Conservation (phyloP, 768 basidiomycete species). For the Lentinula sp. region DNA sequence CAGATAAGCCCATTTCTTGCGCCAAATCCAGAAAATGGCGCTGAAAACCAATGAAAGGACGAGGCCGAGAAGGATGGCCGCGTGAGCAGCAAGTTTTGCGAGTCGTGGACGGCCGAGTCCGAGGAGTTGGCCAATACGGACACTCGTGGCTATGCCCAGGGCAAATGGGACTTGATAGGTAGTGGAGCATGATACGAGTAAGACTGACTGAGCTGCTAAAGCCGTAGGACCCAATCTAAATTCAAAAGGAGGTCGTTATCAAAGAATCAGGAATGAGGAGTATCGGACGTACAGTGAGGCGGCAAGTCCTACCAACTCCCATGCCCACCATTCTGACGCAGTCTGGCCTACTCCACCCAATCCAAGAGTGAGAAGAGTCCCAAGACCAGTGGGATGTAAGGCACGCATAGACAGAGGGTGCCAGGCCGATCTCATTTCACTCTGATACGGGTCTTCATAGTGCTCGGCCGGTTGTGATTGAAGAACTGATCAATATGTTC, state of each 20-base stretch:
- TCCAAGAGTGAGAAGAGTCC: conserved; percentile 67
- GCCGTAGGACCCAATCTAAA: conserved; percentile 67
- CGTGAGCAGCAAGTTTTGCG: conserved; percentile 61
- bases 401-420: conserved; percentile 58
- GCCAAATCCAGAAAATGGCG: conserved; percentile 58
- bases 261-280: background rate
- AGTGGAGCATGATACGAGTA: conserved; percentile 67
- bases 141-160: conserved; percentile 75
- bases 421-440: conserved; percentile 60
- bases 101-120: conserved; percentile 73
- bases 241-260: background rate
- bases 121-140: conserved; percentile 86
- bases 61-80: conserved; percentile 62
- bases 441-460: background rate
- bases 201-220: conserved; percentile 85
- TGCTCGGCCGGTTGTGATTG: background rate
- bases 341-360: conserved; percentile 82
- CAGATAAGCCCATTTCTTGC: conserved; percentile 61
- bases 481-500: background rate
- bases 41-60: conserved; percentile 57
- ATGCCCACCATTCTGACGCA: conserved; percentile 95
- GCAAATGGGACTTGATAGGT: conserved; percentile 84
- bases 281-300: conserved; percentile 34
- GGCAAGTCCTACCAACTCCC: conserved; percentile 74
- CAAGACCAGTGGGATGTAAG: conserved; percentile 54